Conservation (phyloP, 2,329 filamentous ascomycete species). For the Xylariaceae sp. region DNA sequence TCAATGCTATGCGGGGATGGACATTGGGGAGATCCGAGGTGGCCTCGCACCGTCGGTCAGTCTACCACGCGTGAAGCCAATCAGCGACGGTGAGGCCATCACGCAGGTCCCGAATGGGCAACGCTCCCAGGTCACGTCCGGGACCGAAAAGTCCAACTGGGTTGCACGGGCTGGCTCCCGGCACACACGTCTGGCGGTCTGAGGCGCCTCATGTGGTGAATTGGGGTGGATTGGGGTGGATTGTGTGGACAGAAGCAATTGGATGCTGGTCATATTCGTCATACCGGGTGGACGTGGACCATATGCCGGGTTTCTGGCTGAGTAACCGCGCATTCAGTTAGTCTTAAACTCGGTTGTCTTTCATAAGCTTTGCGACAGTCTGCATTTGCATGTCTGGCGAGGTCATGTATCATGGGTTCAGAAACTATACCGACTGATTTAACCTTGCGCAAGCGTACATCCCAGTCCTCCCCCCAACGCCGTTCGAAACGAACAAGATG, state of each 20-base stretch:
- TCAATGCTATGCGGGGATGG: slow-evolving; percentile 12
- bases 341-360: no score
- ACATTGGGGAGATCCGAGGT: slow-evolving; percentile 20
- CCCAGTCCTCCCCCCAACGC: neutral
- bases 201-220: neutral
- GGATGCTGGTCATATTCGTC: neutral
- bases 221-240: neutral
- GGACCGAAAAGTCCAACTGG: slow-evolving; percentile 14
- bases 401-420: slow-evolving; percentile 1
- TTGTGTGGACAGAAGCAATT: neutral
- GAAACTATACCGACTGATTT: neutral
- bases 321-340: no score
- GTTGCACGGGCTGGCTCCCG: neutral
- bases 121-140: slow-evolving; percentile 4
- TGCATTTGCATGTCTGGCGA: neutral
- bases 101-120: slow-evolving; percentile 6
- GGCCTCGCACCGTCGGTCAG: neutral
- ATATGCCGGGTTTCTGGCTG: neutral
- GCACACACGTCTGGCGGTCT: slow-evolving; percentile 10
- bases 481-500: neutral
- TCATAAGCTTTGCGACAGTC: no score
- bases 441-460: neutral
- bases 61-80: slow-evolving; percentile 5
- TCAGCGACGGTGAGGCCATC: slow-evolving; percentile 2
- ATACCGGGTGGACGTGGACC: neutral